These are phyloP conservation scores for Lathyrus tuberosus DNA, from an alignment of 306 rosid genomes.

Conservation along the genomic window DNA sequence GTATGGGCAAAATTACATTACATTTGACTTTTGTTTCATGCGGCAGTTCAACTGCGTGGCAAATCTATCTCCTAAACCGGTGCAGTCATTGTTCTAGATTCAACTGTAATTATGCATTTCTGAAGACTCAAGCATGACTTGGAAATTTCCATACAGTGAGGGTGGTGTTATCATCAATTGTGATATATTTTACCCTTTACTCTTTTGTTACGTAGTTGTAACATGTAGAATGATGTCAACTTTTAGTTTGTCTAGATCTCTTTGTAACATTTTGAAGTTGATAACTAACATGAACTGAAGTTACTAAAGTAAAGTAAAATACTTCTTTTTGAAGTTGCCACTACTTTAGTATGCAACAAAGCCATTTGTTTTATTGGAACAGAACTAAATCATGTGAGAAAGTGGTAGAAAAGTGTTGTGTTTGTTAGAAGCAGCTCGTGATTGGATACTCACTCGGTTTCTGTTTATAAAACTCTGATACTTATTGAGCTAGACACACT, in stretches of 20 bases:
- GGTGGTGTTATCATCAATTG: conserved; percentile 32
- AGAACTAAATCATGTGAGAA: no score
- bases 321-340: conserved; percentile 32
- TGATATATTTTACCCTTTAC: conserved; percentile 32
- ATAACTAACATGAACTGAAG: conserved; percentile 36
- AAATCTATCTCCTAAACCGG: conserved; percentile 51
- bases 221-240: not conserved
- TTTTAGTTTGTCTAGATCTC: conserved; percentile 43
- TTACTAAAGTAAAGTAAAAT: conserved; percentile 33
- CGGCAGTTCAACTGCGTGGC: conserved; percentile 85
- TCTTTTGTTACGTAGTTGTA: conserved; percentile 30
- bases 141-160: conserved; percentile 33
- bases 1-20: conserved; percentile 22
- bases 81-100: conserved; percentile 55
- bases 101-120: conserved; percentile 40
- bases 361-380: not conserved
- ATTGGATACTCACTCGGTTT: no score
- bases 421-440: no score
- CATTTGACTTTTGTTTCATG: conserved; percentile 30
- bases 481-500: no score
- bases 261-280: conserved; percentile 38
- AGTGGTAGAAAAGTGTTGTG: no score
- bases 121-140: conserved; percentile 23
- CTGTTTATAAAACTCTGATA: no score
- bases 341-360: conserved; percentile 30